A percentile compares a stretch with the other conserved stretches of the same genome.
phyloP scores from a whole-genome alignment of 1,284 basidiomycete species.

The Apiotrichum porosum region DNA sequence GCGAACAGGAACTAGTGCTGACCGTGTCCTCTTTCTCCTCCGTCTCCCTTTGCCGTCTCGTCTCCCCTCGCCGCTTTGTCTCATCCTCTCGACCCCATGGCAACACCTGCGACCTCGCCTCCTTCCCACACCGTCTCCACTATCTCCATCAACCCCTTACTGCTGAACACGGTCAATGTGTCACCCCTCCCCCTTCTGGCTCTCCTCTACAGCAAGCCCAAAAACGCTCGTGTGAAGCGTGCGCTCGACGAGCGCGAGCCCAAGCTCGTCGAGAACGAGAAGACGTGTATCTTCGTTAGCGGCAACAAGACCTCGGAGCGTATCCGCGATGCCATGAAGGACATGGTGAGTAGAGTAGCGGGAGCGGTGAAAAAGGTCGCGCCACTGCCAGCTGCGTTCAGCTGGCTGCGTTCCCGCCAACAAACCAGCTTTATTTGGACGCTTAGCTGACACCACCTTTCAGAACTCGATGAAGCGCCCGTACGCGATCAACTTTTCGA shows the following conservation, averaged over 20 bases:
- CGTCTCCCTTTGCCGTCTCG: no score
- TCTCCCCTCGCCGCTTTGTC: no score
- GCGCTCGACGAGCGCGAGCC: conserved; percentile 81
- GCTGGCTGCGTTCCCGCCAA: no score
- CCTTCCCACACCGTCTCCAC: not conserved
- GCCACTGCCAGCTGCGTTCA: no score
- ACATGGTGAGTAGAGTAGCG: conserved; percentile 65
- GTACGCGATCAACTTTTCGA: conserved; percentile 83
- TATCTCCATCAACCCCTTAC: not conserved
- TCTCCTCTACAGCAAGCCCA: conserved; percentile 78
- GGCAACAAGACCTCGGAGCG: conserved; percentile 80
- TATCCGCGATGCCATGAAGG: conserved; percentile 76
- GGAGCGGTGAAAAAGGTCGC: no score
- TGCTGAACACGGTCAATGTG: not conserved
- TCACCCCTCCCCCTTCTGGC: not conserved
- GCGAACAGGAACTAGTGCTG: not conserved
- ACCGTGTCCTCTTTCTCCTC: no score
- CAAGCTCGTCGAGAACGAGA: conserved; percentile 81
- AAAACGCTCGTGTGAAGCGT: conserved; percentile 95
- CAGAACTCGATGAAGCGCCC: conserved; percentile 90
- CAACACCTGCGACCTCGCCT: no score
- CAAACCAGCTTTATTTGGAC: no score
- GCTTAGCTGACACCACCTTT: not conserved
- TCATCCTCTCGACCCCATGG: no score
- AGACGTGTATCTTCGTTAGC: conserved; percentile 80